Evolutionary conservation across 371 early-diverging fungal species (phyloP).

Genomic region (Umbelopsis sp.): DNA sequence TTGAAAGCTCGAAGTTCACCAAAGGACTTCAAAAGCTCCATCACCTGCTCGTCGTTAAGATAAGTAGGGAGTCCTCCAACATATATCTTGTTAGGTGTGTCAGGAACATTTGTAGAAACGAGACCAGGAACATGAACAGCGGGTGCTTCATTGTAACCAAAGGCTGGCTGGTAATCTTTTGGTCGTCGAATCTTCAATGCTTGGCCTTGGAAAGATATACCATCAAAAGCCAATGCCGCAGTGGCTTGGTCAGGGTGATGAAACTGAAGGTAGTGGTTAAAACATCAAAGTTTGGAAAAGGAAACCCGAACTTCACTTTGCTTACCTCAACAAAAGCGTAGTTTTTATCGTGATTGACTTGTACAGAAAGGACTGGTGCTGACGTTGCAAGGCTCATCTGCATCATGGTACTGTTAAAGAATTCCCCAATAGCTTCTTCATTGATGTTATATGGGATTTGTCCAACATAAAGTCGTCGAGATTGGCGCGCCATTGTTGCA

Average conservation of each 20-base stretch:
- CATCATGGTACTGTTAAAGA: slow-evolving; percentile 88
- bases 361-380: slow-evolving; percentile 74
- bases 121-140: slow-evolving; percentile 62
- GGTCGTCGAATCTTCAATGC: slow-evolving; percentile 91
- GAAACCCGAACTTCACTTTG: neutral
- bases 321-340: slow-evolving; percentile 93
- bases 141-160: slow-evolving; percentile 54
- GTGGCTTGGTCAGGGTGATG: slow-evolving; percentile 89
- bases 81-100: slow-evolving; percentile 92
- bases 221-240: slow-evolving; percentile 91
- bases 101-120: slow-evolving; percentile 83
- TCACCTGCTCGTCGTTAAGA: slow-evolving; percentile 91
- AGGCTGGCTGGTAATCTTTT: slow-evolving; percentile 90
- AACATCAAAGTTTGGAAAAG: neutral
- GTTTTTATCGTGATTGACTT: slow-evolving; percentile 91
- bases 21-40: slow-evolving; percentile 90
- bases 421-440: slow-evolving; percentile 78
- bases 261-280: slow-evolving; percentile 56
- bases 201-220: slow-evolving; percentile 83
- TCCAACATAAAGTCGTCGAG: slow-evolving; percentile 89
- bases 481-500: slow-evolving; percentile 63
- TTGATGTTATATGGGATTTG: slow-evolving; percentile 85
- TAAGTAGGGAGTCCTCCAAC: slow-evolving; percentile 92
- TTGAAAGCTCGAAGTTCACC: slow-evolving; percentile 92
- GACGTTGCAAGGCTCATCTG: slow-evolving; percentile 65